Percentiles rank a stretch among this genome's conserved stretches.
Conservation (phyloP, 352 stramenopile species). For the Globisporangium middletonii region DNA sequence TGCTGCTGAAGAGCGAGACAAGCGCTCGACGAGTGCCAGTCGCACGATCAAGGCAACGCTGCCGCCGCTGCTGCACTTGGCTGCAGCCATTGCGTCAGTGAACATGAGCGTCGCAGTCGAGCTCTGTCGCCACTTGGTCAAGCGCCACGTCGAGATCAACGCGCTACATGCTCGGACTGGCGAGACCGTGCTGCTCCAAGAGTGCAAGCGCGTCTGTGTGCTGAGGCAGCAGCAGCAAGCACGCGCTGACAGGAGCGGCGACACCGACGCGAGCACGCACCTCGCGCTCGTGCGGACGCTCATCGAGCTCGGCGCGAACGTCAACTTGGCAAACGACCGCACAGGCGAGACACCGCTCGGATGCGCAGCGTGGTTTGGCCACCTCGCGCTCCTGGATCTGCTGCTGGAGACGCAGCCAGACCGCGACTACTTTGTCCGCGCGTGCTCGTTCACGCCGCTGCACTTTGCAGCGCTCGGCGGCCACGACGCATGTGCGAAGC, state of each 20-base stretch:
- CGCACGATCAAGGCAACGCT: slow-evolving; percentile 17
- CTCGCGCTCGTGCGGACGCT: slow-evolving; percentile 39
- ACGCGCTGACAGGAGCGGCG: background rate
- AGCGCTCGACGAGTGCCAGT: background rate
- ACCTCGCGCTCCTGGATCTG: slow-evolving; percentile 40
- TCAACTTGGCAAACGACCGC: slow-evolving; percentile 36
- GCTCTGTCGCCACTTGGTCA: slow-evolving; percentile 34
- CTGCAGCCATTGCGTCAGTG: slow-evolving; percentile 26
- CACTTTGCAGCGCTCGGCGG: slow-evolving; percentile 49
- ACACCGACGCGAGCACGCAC: slow-evolving; percentile 8
- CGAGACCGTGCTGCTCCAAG: slow-evolving; percentile 45
- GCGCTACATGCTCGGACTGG: slow-evolving; percentile 24
- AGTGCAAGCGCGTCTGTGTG: slow-evolving; percentile 49
- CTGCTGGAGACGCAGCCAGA: slow-evolving; percentile 43
- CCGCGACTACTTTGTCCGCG: slow-evolving; percentile 25
- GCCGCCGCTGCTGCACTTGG: slow-evolving; percentile 41
- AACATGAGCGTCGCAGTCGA: slow-evolving; percentile 53
- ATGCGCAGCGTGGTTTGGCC: slow-evolving; percentile 43
- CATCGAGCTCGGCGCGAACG: slow-evolving; percentile 47
- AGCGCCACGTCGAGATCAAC: slow-evolving; percentile 46
- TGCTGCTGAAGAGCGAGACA: background rate
- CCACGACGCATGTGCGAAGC: slow-evolving; percentile 32
- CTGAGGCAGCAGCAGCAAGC: background rate
- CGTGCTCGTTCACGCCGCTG: slow-evolving; percentile 44
- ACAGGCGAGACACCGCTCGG: slow-evolving; percentile 48